phyloP scores from a whole-genome alignment of 306 rosid species.

The Prunus campanulata region DNA sequence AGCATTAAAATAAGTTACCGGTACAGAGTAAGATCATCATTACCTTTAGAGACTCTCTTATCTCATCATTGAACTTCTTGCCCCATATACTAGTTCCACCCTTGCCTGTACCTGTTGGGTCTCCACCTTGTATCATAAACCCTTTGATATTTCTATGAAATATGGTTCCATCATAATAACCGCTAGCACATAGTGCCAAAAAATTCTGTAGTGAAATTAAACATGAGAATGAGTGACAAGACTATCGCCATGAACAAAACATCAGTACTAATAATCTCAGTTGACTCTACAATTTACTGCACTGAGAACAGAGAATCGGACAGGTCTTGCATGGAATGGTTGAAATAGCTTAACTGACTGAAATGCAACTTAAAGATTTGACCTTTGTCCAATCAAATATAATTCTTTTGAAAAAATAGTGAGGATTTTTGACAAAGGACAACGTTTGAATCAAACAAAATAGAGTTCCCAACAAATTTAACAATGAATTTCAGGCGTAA shows the following conservation, averaged over 20 bases:
- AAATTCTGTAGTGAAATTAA: slow-evolving; percentile 56
- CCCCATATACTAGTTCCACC: slow-evolving; percentile 97
- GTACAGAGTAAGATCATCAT: neutral
- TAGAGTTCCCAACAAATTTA: neutral
- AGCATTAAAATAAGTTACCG: neutral
- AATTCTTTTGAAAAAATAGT: neutral
- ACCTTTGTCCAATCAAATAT: neutral
- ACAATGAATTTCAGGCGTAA: neutral
- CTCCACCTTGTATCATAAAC: slow-evolving; percentile 99
- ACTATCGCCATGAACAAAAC: neutral
- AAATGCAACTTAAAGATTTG: neutral
- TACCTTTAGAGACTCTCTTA: slow-evolving; percentile 90
- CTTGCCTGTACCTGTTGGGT: slow-evolving; percentile 95
- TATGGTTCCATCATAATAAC: slow-evolving; percentile 90
- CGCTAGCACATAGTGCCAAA: slow-evolving; percentile 76
- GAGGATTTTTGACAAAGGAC: neutral
- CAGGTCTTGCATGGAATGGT: neutral
- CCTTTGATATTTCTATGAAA: slow-evolving; percentile 96
- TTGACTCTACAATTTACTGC: neutral
- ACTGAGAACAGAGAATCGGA: neutral
- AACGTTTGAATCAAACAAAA: neutral
- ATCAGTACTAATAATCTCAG: neutral
- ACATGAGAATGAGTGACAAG: slow-evolving; percentile 13
- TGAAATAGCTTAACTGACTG: neutral
- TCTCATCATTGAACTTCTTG: slow-evolving; percentile 89